Evolutionary conservation across 1,284 basidiomycete species (phyloP).

Genomic region (Cystobasidium pallidum): DNA sequence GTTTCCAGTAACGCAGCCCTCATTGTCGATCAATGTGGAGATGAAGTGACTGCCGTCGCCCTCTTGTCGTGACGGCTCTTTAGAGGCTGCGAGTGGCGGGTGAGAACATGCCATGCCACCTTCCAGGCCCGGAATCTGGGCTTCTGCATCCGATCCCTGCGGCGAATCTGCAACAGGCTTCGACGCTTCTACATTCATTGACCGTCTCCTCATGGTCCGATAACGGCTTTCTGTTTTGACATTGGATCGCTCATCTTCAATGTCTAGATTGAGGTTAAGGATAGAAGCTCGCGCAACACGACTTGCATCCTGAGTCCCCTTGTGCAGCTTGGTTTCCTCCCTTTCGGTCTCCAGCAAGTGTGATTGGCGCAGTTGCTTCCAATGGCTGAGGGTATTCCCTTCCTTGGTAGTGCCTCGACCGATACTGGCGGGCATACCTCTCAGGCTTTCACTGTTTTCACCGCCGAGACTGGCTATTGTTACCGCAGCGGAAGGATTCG

Average conservation of each 20-base stretch:
- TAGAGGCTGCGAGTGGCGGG: too few species aligned
- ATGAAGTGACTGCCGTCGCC: not conserved
- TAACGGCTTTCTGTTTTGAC: conserved; percentile 1
- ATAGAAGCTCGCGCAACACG: not conserved
- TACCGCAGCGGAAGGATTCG: not conserved
- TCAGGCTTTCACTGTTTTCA: not conserved
- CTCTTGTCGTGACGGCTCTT: not conserved
- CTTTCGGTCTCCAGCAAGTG: not conserved
- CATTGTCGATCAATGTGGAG: not conserved
- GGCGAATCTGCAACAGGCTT: not conserved
- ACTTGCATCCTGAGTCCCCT: not conserved
- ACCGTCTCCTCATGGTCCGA: conserved; percentile 16
- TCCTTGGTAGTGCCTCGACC: not conserved
- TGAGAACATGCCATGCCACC: too few species aligned
- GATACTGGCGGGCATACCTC: not conserved
- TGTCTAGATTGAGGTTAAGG: not conserved
- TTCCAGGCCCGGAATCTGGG: too few species aligned
- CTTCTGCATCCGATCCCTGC: too few species aligned
- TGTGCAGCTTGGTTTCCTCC: not conserved
- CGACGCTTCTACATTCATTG: not conserved
- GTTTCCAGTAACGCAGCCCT: not conserved
- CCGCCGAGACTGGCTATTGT: not conserved
- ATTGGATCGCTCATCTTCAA: not conserved
- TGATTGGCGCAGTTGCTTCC: conserved; percentile 1
- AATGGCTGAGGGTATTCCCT: conserved; percentile 10